Base-by-base conservation (phyloP, 352 stramenopile genomes). In the Blastocystis hominis region DNA sequence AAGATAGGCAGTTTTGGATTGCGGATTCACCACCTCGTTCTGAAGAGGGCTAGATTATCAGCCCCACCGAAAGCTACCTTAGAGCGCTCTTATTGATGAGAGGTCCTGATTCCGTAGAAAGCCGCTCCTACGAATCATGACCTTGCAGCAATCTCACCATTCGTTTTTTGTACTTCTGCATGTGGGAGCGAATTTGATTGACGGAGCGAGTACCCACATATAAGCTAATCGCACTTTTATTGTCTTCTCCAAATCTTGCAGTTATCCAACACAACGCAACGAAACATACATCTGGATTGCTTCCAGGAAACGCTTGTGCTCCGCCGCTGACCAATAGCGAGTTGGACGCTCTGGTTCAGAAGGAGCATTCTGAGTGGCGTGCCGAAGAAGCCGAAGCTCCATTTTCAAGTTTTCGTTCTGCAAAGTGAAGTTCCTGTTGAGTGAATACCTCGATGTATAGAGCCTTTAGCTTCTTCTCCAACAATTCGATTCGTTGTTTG, bases 381-480 rank as follows among this genome's bases (percentile, higher is more conserved):
- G 36, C 10, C 64, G 34, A 17, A 76, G 34, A 13, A 76, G 13
- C 3, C 44, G n/a, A 7, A 76, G 36, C 36, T 55, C 42, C n/a
- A 55, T 76, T 40, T 76, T 76, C 17, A 76, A 34, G 15, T 40
- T 76, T 34, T 76, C 64, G 47, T 76, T 76, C 64, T 76, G 55
- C 38, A n/a, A 50, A 7, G 9, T 50, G 7, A 50, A n/a, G 24
- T 9, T 17, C 2, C 9, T 0, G 9, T 30, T 30, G 6, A 50
- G 34, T 15, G 24, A 40, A n/a, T 55, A 54, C 64, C 17, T 76
- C 64, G 6, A 56, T 34, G 24, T 55, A 76, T 1, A 76, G 34
- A 54, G n/a, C 44, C n/a, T 76, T 76, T 17, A 55, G 13, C 34
- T 76, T 76, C 6, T 50, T 34, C 47, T 76, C 64, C n/a, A 76